Evolutionary conservation across 306 rosid species (phyloP), one percentile per base, ranked within the genome.

Genomic region (Gynostemma pentaphyllum): DNA sequence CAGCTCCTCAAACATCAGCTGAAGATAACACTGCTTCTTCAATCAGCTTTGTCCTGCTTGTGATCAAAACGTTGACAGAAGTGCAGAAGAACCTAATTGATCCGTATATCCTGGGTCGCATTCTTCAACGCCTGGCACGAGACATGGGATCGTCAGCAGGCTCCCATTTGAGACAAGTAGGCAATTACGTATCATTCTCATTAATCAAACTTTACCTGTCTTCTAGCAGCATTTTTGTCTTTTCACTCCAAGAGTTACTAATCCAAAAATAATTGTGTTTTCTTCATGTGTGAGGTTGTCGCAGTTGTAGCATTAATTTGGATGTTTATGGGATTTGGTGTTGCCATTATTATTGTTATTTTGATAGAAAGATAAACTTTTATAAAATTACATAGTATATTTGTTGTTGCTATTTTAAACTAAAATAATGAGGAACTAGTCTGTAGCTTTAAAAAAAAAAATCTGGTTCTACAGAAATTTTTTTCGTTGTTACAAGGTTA

Each of bases 91-190:
- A 86, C 82, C 76, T 92, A 64, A 62, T 84, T 64, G 99, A 94
- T 67, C 99, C 99, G 47, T 55, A 21, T 68, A 70, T 76, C 68
- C 70, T 88, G 72, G 99, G 86, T 60, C 97, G 90, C 55, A 83
- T 94, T 60, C 95, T 94, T 80, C 99, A 88, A 74, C 89, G 97
- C 62, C 78, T 94, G 73, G 88, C 91, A 68, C 89, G 90, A 63
- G 97, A 94, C 67, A 83, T 94, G 96, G 97, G 99, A 60, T 80
- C 90, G 46, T 86, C 95, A 21, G 81, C 90, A 27, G 83, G 84
- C 67, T 83, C 97, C 71, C 82, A 84, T 73, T 69, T 79, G 71
- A 82, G 89, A 94, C 97, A 89, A 61, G 99, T 88, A 83, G n/a
- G 89, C n/a, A 22, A 24, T 63, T 46, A 61, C 28, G 12, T 69